phyloP scores from a whole-genome alignment of 805 yeast genomes.

The Pichia phayaonensis region DNA sequence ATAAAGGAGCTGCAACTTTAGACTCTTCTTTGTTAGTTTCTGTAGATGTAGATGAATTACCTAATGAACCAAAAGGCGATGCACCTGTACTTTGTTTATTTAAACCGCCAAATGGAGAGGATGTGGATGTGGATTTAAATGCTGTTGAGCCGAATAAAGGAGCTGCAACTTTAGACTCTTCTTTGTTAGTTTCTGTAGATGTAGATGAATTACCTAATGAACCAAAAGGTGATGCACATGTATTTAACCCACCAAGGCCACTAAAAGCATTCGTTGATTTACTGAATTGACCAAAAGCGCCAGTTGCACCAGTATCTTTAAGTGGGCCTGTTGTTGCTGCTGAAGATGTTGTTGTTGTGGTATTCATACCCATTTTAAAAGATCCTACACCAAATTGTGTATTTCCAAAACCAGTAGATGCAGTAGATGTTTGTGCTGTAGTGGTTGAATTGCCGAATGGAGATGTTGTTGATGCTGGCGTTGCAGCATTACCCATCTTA shows the following conservation, averaged over 20 bases:
- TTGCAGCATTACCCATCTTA: conserved; percentile 1
- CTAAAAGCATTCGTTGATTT: not conserved
- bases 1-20: too few species aligned
- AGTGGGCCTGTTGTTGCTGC: not conserved
- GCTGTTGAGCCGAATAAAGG: not conserved
- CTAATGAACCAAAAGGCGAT: not conserved
- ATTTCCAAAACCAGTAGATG: conserved; percentile 1
- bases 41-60: not conserved
- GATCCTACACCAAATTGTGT: not conserved
- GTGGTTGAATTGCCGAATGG: conserved; percentile 7
- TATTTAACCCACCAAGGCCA: not conserved
- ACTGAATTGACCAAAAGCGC: conserved; percentile 10
- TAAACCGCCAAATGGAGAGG: not conserved
- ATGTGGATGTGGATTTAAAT: not conserved
- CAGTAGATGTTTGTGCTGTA: not conserved
- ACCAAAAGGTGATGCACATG: not conserved
- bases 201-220: not conserved
- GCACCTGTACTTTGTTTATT: not conserved
- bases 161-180: not conserved
- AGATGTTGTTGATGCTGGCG: conserved; percentile 2
- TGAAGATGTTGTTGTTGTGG: not conserved
- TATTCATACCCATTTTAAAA: conserved; percentile 2
- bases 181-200: not conserved
- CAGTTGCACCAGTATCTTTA: not conserved
- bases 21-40: not conserved